Base-by-base conservation (phyloP, 306 rosid genomes). In the Parietaria judaica region DNA sequence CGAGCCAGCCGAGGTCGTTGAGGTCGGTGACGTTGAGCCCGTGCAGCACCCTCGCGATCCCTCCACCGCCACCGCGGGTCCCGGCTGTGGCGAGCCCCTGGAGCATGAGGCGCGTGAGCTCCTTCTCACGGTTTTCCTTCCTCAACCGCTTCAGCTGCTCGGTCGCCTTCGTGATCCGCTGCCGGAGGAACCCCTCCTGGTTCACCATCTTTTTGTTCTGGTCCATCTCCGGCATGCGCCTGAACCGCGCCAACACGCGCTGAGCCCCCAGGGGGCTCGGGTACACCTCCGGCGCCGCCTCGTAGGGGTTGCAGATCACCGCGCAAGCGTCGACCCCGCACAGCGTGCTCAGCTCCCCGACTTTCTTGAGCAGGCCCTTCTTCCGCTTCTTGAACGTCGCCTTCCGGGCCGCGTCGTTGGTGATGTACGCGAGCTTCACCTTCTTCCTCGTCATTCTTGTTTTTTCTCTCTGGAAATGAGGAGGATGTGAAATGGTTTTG, bases 311-410 rank as follows among this genome's bases (percentile, higher is more conserved):
- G 1, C 69, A 70, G 14, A 90, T 68, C n/a, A 90, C 65, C 4
- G 86, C 86, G 9, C 90, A 86, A 0, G 87, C 84, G 1, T 76
- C 69, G 46, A 86, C 66, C 11, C 71, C 94, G 36, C 95, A 86
- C 0, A 84, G 83, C 9, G 80, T 78, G 14, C 66, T 73, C 3
- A 90, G 74, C 51, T 84, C 97, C 4, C 43, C 56, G 37, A 80
- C 69, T 72, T 79, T 86, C 67, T 86, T 89, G 38, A 81, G 7
- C 3, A 89, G 59, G 7, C 92, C 87, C 61, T 56, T 82, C 80
- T 80, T 84, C 72, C 84, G 77, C 78, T 84, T 84, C 80, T 77
- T 80, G 60, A 54, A 86, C 0, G 86, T 81, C 6, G 81, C 74
- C 61, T 86, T 89, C 46, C 91, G 74, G 23, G 85, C 74, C 0